phyloP scores from a whole-genome alignment of 306 rosid genomes.

The Begonia loranthoides region DNA sequence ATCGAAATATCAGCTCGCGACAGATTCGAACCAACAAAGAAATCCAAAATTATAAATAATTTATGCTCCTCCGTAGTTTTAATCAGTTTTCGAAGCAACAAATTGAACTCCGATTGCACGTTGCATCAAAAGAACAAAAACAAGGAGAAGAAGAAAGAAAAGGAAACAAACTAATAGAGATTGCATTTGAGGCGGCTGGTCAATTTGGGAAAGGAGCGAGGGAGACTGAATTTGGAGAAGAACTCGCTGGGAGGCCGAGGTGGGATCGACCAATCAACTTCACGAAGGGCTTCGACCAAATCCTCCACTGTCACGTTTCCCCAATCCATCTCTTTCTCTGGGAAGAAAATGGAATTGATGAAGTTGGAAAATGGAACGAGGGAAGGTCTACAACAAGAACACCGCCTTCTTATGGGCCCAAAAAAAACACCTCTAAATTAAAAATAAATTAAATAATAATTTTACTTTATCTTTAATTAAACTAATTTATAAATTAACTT shows the following conservation, averaged over 20 bases:
- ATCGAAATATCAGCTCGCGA: too few relatives aligned
- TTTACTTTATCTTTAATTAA: too few relatives aligned
- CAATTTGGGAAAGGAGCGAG: conserved; percentile 5
- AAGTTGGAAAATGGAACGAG: too few relatives aligned
- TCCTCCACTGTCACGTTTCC: conserved; percentile 1
- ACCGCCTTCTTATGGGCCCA: too few relatives aligned
- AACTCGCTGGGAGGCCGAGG: conserved; percentile 6
- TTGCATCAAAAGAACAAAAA: conserved; percentile 5
- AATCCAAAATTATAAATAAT: too few relatives aligned
- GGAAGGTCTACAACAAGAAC: too few relatives aligned
- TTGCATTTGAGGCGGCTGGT: conserved; percentile 6
- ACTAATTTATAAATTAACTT: too few relatives aligned
- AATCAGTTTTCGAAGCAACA: background rate
- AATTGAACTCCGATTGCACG: background rate
- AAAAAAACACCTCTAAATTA: too few relatives aligned
- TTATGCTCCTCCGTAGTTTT: too few relatives aligned
- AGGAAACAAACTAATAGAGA: conserved; percentile 1
- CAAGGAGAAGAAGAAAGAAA: background rate
- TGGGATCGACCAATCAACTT: conserved; percentile 2
- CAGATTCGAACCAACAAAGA: too few relatives aligned
- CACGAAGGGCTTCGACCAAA: conserved; percentile 4
- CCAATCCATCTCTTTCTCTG: conserved; percentile 1
- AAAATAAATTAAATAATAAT: too few relatives aligned
- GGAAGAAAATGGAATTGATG: background rate
- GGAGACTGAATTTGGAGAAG: conserved; percentile 3